Conservation (phyloP, 768 basidiomycete genomes). For the Pleurotus salmoneostramineus region DNA sequence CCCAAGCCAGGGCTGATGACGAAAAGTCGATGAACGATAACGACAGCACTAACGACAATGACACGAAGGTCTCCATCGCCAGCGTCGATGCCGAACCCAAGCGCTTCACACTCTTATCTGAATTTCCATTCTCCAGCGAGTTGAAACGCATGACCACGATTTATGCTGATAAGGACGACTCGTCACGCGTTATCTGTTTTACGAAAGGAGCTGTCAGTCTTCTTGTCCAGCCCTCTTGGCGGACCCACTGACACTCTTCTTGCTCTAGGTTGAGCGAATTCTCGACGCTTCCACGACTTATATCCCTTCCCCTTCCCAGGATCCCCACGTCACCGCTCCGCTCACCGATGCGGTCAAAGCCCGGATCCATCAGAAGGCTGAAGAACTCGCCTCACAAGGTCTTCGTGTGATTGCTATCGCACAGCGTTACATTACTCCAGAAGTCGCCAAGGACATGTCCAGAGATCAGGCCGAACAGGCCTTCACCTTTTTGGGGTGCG, state of each 20-base stretch:
- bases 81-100: conserved; percentile 9
- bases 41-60: conserved; percentile 18
- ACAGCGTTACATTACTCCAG: conserved; percentile 17
- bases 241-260: neutral
- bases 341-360: conserved; percentile 25
- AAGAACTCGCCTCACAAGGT: conserved; percentile 35
- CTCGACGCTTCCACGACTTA: conserved; percentile 41
- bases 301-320: conserved; percentile 19
- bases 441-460: conserved; percentile 19
- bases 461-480: conserved; percentile 44
- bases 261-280: conserved; percentile 36
- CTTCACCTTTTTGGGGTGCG: conserved; percentile 47
- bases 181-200: conserved; percentile 19
- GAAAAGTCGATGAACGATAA: conserved; percentile 21
- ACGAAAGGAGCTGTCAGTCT: conserved; percentile 34
- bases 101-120: conserved; percentile 28
- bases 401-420: conserved; percentile 36
- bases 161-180: conserved; percentile 23
- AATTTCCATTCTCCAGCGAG: conserved; percentile 47
- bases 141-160: conserved; percentile 48
- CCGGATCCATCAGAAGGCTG: conserved; percentile 16
- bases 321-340: conserved; percentile 17
- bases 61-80: conserved; percentile 4
- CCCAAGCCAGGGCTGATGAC: conserved; percentile 23
- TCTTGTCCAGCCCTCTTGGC: neutral